Evolutionary conservation across 1,284 basidiomycete genomes (phyloP).

Genomic region (Rhodotorula sp.): DNA sequence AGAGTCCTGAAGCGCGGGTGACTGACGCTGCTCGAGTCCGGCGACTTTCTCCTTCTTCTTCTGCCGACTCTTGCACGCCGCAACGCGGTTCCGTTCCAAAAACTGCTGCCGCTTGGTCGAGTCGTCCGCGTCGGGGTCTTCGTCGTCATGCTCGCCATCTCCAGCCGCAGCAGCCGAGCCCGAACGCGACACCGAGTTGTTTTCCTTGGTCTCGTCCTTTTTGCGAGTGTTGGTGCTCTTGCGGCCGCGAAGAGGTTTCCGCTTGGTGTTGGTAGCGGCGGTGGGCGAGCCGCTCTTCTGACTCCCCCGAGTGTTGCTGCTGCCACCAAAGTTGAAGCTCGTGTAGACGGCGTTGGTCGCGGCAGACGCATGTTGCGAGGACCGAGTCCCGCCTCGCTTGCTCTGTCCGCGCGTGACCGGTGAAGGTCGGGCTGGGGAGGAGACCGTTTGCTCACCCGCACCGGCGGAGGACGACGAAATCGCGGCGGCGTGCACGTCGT

Average conservation of each 20-base stretch:
- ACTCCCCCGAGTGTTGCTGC: no score
- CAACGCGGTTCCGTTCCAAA: constrained; percentile 38
- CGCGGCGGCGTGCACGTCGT: not conserved
- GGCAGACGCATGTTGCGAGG: not conserved
- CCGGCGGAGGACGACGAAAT: not conserved
- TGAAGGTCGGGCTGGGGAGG: not conserved
- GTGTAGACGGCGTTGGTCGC: not conserved
- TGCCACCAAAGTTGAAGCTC: not conserved
- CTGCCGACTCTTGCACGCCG: constrained; percentile 36
- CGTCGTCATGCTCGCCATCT: constrained; percentile 8
- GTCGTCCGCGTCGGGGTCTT: constrained; percentile 12
- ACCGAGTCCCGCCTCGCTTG: constrained; percentile 13
- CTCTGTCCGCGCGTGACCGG: constrained; percentile 15
- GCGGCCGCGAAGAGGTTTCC: not conserved
- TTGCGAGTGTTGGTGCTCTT: not conserved
- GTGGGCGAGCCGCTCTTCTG: no score
- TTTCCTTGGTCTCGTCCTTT: not conserved
- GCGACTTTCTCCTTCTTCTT: constrained; percentile 38
- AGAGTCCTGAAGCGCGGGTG: not conserved
- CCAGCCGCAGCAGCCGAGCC: not conserved
- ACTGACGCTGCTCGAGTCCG: constrained; percentile 33
- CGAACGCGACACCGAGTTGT: no score
- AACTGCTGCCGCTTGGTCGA: constrained; percentile 22
- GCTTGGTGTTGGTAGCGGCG: not conserved
- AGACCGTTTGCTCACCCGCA: no score